Evolutionary conservation across 73 alveolate species (phyloP), one percentile per base, ranked within the genome.

Genomic region (Effrenium voratum): DNA sequence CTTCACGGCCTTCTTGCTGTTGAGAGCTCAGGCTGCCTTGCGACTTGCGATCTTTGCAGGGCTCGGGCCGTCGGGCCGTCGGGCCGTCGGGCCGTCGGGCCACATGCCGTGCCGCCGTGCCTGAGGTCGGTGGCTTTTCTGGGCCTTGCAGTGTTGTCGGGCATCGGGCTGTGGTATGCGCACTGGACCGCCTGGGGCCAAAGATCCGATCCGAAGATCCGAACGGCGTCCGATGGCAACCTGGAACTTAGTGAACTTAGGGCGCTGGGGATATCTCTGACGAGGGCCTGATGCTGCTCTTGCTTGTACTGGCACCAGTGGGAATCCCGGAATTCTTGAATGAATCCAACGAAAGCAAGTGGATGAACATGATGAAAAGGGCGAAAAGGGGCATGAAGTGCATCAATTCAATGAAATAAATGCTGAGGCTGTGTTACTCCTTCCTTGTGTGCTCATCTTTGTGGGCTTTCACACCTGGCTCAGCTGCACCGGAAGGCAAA

Each of bases 391-490:
- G 72, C n/a, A 22, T 57, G 72, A 57, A 57, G 72, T 22, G n/a
- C 16, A 57, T 57, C n/a, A 57, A 57, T 22, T 22, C 72, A 57
- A 57, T 57, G 72, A 57, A 57, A 30, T 22, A 22, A 57, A 57
- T 38, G 47, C 91, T 38, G n/a, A 86, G 94, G 94, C 80, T 40
- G 94, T 44, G 41, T 34, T 86, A 45, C 52, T 86, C 82, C 63
- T 86, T 45, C 94, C 94, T 0, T 86, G 94, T n/a, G 94, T 86
- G 46, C 94, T 86, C 44, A 47, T 47, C 57, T 82, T 86, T 22
- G 94, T 82, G 6, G 94, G 94, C 50, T 86, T 86, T 45, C 94
- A 86, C 45, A 68, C 94, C 47, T 86, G 94, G 94, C 94, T 86
- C 82, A 60, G 81, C 40, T 60, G 76, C 57, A 63, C 76, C 32